Evolutionary conservation across 805 yeast species (phyloP).

Genomic region (Yarrowia sp.): DNA sequence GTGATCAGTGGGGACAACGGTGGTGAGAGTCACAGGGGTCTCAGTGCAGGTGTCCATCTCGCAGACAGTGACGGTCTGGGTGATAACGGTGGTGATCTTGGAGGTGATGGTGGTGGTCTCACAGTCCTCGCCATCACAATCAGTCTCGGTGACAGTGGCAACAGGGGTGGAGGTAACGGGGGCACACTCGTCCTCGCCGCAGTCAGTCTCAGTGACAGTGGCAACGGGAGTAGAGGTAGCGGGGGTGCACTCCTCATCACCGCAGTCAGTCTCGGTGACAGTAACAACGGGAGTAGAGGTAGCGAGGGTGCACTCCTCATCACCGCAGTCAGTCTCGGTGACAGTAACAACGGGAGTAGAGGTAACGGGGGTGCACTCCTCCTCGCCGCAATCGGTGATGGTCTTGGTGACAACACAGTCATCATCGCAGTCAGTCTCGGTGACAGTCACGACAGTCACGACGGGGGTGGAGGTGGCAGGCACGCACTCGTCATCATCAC

Average conservation of each 20-base stretch:
- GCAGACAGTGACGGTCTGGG: slow-evolving; percentile 4
- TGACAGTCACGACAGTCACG: neutral
- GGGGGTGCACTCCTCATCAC: no score
- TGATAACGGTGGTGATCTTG: neutral
- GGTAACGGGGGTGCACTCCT: neutral
- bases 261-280: no score
- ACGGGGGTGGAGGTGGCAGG: neutral
- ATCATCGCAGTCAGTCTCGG: neutral
- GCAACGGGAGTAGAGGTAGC: no score
- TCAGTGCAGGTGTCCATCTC: neutral
- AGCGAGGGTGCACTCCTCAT: neutral
- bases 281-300: no score
- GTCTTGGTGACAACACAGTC: neutral
- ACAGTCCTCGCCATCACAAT: neutral
- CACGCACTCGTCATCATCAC: neutral
- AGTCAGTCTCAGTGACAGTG: no score
- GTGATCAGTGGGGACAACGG: neutral
- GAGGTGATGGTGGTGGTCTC: neutral
- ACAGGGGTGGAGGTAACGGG: neutral
- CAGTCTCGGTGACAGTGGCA: neutral
- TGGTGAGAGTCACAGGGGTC: neutral
- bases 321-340: neutral
- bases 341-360: no score
- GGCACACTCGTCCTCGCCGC: no score
- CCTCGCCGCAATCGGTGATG: neutral